These are phyloP conservation scores for Globisporangium spinosum DNA, from an alignment of 352 stramenopile species.

Conservation along the genomic window DNA sequence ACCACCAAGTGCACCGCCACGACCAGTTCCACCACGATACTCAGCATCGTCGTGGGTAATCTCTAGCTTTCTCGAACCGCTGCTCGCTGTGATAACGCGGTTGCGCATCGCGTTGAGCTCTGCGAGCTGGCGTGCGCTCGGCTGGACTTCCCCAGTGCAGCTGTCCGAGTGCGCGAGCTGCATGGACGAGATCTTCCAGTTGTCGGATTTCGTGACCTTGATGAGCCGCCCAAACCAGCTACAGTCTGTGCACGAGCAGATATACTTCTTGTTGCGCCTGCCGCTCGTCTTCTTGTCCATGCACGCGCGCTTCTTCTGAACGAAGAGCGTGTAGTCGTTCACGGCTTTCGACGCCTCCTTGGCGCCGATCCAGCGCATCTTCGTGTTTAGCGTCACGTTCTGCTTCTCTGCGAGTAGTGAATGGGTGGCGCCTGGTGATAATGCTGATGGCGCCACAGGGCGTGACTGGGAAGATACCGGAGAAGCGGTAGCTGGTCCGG, in stretches of 20 bases:
- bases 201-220: slow-evolving; percentile 84
- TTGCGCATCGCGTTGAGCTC: slow-evolving; percentile 80
- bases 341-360: slow-evolving; percentile 81
- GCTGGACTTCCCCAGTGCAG: slow-evolving; percentile 62
- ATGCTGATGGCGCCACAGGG: background rate
- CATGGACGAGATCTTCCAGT: slow-evolving; percentile 89
- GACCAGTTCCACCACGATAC: background rate
- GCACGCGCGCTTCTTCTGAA: slow-evolving; percentile 76
- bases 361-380: slow-evolving; percentile 77
- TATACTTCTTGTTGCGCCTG: slow-evolving; percentile 84
- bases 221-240: slow-evolving; percentile 79
- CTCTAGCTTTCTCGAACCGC: slow-evolving; percentile 33
- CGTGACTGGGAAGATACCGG: background rate
- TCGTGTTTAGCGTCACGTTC: slow-evolving; percentile 20
- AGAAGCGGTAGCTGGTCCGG: background rate
- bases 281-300: slow-evolving; percentile 81
- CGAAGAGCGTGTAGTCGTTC: slow-evolving; percentile 71
- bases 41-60: slow-evolving; percentile 29
- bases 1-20: background rate
- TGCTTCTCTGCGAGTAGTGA: slow-evolving; percentile 11
- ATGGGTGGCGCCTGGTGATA: background rate
- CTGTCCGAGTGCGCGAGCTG: slow-evolving; percentile 69
- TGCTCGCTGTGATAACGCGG: slow-evolving; percentile 57
- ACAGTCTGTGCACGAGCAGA: slow-evolving; percentile 70
- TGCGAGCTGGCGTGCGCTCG: slow-evolving; percentile 69